Base-by-base conservation (phyloP, 2,329 filamentous ascomycete species). In the Dothistroma pini region DNA sequence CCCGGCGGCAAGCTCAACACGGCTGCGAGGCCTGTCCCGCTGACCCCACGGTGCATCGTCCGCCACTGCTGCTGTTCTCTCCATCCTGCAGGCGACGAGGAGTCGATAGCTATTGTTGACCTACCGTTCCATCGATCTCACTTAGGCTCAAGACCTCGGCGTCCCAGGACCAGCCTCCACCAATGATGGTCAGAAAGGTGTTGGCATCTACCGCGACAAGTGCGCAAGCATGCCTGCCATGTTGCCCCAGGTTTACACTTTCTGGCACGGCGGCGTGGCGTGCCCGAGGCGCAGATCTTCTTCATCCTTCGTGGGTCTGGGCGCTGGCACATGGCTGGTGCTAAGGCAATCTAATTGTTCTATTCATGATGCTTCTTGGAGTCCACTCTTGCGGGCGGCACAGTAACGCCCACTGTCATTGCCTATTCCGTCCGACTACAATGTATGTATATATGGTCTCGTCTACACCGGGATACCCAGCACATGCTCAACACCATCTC, bases 331-430 rank as follows among this genome's bases (percentile, higher is more conserved):
- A 58, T 61, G 56, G 51, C 51, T 52, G 31, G 19, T 51, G 56
- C 59, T 55, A 58, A 53, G 22, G 12, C 29, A 60, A 50, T 62
- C 57, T 64, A 62, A 62, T 59, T 60, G n/a, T 32, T 53, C 51
- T 53, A 53, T 60, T 62, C 57, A 55, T 25, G 25, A 58, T 56
- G 21, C 54, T 47, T 31, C 52, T 55, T 44, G 52, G 55, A 56
- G 34, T 62, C 54, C 49, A 55, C 53, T 61, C 55, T 58, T 50
- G 47, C 41, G 54, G 49, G 38, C 61, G 60, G 52, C 58, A 50
- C 58, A 61, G 54, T 50, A 53, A 29, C 57, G 53, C 57, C 56
- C 51, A 51, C 31, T 34, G 21, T 38, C 16, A 44, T 44, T 57
- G 59, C 48, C 34, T 53, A 34, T 41, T 52, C 12, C 31, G 19